Base-by-base conservation (phyloP, 345 rosid genomes). In the Brassica incana region DNA sequence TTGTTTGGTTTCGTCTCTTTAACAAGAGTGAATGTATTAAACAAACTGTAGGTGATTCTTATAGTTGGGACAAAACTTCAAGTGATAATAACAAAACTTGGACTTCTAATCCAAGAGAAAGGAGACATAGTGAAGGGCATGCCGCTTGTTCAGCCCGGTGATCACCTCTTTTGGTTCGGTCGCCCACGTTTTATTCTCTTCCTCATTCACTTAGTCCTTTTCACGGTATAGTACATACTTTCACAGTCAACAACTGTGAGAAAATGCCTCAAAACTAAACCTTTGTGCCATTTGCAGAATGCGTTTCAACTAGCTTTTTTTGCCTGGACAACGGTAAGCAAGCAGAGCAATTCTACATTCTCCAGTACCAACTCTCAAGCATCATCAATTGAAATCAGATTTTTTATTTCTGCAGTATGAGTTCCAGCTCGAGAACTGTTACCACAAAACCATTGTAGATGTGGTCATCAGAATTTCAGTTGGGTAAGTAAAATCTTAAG, bases 221-320 rank as follows among this genome's bases (percentile, higher is more conserved):
- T 95, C 82, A 93, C 94, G 97, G 98, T 93, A 65, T 2, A 10
- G 5, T 1, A 58, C 8, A 58, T 62, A 20, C 40, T 38, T 23
- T 23, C 16, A 6, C 30, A 18, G 11, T 23, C 8, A 78, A 11
- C 11, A 38, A 56, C n/a, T 15, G 59, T 38, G 40, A 36, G 40
- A 60, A 43, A 43, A 50, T 14, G 7, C 5, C 67, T 38, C 14
- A 43, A 43, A 43, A 43, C 63, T 36, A 30, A 33, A 65, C 10
- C 5, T 16, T 63, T 50, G 40, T 15, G 7, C 2, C 2, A 29
- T 66, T 66, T 78, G 74, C 90, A 92, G 97, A 95, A 95, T 35
- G 99, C 99, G 3, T 95, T 95, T 73, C 95, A 92, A 80, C 85
- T 91, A 0, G 95, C 99, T 64, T 92, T 94, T 89, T 86, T 94